Evolutionary conservation across 2,329 filamentous ascomycete species (phyloP), one percentile per base, ranked within the genome.

Genomic region (Colletotrichum sp.): DNA sequence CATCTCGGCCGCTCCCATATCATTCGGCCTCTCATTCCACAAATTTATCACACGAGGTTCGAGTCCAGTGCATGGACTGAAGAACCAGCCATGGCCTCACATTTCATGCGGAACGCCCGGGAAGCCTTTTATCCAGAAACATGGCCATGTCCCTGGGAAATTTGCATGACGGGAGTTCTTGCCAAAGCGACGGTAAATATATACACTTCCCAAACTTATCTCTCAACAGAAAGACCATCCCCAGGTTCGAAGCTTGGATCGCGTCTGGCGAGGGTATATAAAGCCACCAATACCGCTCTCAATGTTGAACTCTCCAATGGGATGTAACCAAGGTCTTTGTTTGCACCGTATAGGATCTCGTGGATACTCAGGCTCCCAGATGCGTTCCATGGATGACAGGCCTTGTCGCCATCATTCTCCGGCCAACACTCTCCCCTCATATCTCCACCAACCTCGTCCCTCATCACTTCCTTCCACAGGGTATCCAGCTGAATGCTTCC

Each of bases 1-100:
- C 43, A 5, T 7, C n/a, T 48, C 18, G n/a, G 5, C 0, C 4
- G 0, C 10, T 4, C 10, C 43, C 0, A 13, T 0, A 7, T 7
- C 0, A 21, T 52, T 21, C n/a, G n/a, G 3, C n/a, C 43, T 52
- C 0, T 13, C 0, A 7, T 13, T 52, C n/a, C n/a, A 21, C n/a
- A 21, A 3, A 52, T 7, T 1, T 13, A 13, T 52, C 10, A 21
- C 10, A 2, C 10, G 2, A 52, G 0, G 43, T 52, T 7, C 4
- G 43, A 52, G 2, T 21, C n/a, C 2, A 52, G 5, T 4, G 5
- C 10, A 21, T 4, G 7, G 3, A 0, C 5, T 7, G 18, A 5
- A 5, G 5, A 12, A 12, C 9, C 18, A 2, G 5, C 18, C 18
- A n/a, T 48, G 38, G 2, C 5, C 18, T n/a, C 18, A 0, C 0